Conservation (phyloP, 2,329 filamentous ascomycete species). For the Scytalidium sp. region DNA sequence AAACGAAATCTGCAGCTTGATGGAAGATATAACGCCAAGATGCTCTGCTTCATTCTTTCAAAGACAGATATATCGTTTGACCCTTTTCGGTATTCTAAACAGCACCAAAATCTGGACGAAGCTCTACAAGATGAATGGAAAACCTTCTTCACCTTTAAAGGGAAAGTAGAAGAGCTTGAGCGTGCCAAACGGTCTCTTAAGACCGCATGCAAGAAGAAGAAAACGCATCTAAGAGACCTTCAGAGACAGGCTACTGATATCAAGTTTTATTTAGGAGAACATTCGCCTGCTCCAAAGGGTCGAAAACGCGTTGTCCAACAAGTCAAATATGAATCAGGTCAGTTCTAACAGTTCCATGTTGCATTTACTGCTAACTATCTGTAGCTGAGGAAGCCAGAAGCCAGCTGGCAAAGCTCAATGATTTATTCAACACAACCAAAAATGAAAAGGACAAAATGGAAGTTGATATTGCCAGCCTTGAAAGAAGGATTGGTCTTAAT, state of each 20-base stretch:
- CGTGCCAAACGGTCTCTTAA: neutral
- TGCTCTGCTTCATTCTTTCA: slow-evolving; percentile 15
- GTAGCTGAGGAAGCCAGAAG: neutral
- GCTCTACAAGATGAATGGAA: neutral
- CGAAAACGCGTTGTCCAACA: neutral
- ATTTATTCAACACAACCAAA: neutral
- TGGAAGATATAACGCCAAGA: slow-evolving; percentile 8
- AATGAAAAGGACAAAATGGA: neutral
- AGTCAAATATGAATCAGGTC: neutral
- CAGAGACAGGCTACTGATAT: neutral
- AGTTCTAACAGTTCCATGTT: neutral
- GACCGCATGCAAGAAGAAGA: neutral
- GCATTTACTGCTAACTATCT: neutral
- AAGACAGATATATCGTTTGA: slow-evolving; percentile 12
- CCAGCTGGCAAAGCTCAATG: neutral
- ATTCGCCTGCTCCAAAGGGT: neutral
- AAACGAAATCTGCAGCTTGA: slow-evolving; percentile 16
- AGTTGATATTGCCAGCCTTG: neutral
- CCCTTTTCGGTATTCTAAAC: slow-evolving; percentile 6
- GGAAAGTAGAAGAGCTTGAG: neutral
- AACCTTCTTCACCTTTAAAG: neutral
- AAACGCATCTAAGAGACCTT: neutral
- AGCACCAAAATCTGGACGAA: slow-evolving; percentile 5
- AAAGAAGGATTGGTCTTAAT: neutral
- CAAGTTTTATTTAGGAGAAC: neutral